These are phyloP conservation scores for Ustilago vetiveriae DNA, from an alignment of 1,284 basidiomycete genomes.

Conservation along the genomic window DNA sequence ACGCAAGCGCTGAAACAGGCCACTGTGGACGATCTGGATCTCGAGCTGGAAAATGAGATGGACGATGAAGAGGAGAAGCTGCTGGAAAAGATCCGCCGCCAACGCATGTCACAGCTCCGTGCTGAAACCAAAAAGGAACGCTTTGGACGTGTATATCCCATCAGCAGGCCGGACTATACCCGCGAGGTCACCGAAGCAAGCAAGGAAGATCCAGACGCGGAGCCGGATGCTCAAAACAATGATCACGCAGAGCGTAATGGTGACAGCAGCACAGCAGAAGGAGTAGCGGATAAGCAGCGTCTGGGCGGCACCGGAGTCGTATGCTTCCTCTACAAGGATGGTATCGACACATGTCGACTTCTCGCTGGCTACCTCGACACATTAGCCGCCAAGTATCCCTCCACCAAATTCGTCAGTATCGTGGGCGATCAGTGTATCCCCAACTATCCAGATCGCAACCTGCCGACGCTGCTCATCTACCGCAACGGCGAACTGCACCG, in stretches of 20 bases:
- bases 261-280: no score
- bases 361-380: conserved; percentile 77
- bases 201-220: conserved; percentile 71
- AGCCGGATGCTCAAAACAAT: conserved; percentile 10
- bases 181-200: conserved; percentile 94
- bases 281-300: conserved; percentile 43
- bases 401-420: conserved; percentile 95
- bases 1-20: conserved; percentile 48
- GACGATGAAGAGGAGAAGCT: conserved; percentile 79
- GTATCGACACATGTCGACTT: conserved; percentile 73
- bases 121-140: conserved; percentile 75
- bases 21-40: conserved; percentile 52
- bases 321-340: conserved; percentile 88
- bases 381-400: conserved; percentile 83
- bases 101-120: conserved; percentile 77
- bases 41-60: conserved; percentile 52
- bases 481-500: conserved; percentile 86
- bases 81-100: conserved; percentile 76
- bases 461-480: conserved; percentile 93
- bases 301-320: conserved; percentile 80
- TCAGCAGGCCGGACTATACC: conserved; percentile 91
- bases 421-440: conserved; percentile 92
- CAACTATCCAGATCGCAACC: conserved; percentile 88
- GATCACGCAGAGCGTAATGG: no score
- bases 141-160: conserved; percentile 86